These are phyloP conservation scores for Marchantia polymorpha DNA, from an alignment of 225 moss, liverwort and hornwort species.

Conservation along the genomic window DNA sequence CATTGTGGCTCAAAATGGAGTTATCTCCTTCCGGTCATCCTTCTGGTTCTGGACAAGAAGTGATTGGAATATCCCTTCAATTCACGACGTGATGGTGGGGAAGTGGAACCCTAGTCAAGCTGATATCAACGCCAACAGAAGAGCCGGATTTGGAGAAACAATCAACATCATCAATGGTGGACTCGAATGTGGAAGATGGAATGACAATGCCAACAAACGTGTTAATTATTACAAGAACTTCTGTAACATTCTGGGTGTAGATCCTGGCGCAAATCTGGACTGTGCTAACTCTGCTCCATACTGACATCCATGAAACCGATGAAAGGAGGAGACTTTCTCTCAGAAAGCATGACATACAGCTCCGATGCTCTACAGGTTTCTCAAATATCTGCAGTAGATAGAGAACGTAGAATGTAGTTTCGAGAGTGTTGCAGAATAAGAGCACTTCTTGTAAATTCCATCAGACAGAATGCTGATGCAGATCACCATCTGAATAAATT, in stretches of 20 bases:
- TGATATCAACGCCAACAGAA: slow-evolving; percentile 43
- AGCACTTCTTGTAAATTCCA: too few species aligned
- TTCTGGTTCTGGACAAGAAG: slow-evolving; percentile 65
- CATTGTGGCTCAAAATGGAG: slow-evolving; percentile 38
- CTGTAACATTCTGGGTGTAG: slow-evolving; percentile 29
- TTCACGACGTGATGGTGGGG: slow-evolving; percentile 58
- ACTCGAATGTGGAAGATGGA: slow-evolving; percentile 43
- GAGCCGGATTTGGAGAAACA: slow-evolving; percentile 53
- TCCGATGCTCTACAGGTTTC: too few species aligned
- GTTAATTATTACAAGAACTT: slow-evolving; percentile 36
- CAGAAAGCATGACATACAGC: too few species aligned
- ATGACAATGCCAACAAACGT: slow-evolving; percentile 27
- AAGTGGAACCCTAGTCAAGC: slow-evolving; percentile 35
- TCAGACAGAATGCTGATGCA: too few species aligned
- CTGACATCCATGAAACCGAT: neutral
- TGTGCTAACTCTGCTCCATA: neutral
- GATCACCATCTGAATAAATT: too few species aligned
- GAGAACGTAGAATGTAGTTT: too few species aligned
- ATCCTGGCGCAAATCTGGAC: slow-evolving; percentile 47
- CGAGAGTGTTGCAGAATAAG: too few species aligned
- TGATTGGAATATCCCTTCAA: slow-evolving; percentile 42
- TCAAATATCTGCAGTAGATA: too few species aligned
- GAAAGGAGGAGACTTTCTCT: too few species aligned
- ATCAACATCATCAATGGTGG: slow-evolving; percentile 59
- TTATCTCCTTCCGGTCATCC: slow-evolving; percentile 42